phyloP scores from a whole-genome alignment of 371 early-diverging fungal genomes.

The Mortierella sp. region DNA sequence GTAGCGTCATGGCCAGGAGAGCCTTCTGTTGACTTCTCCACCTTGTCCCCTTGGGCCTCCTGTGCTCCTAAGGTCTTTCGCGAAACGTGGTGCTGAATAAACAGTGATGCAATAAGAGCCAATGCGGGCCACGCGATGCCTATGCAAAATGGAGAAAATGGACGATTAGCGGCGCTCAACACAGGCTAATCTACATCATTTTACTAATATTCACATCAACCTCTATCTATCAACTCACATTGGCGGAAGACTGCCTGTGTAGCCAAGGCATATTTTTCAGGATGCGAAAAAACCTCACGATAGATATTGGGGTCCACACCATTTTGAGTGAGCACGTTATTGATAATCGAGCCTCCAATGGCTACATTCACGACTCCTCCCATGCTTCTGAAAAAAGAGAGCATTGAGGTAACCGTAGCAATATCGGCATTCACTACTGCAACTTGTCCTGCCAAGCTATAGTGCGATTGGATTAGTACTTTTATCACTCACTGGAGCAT shows the following conservation, averaged over 20 bases:
- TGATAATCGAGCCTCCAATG: conserved; percentile 61
- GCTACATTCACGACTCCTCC: conserved; percentile 65
- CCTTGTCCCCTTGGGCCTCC: not conserved
- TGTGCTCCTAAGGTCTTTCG: conserved; percentile 55
- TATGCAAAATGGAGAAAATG: not conserved
- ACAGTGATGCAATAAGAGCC: conserved; percentile 60
- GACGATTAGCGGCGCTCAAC: not conserved
- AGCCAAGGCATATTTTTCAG: conserved; percentile 35
- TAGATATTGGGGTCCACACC: conserved; percentile 37
- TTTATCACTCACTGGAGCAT: no score
- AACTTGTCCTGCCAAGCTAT: conserved; percentile 68
- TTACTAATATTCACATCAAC: not conserved
- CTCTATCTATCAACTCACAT: conserved; percentile 21
- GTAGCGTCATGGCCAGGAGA: not conserved
- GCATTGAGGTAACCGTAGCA: conserved; percentile 71
- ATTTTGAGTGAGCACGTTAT: conserved; percentile 48
- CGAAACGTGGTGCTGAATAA: conserved; percentile 64
- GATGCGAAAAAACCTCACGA: conserved; percentile 13
- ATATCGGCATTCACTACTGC: conserved; percentile 63
- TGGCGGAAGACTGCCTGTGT: conserved; percentile 33
- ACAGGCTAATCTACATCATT: no score
- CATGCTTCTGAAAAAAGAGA: conserved; percentile 73
- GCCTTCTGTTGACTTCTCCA: not conserved
- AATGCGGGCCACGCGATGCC: conserved; percentile 49
- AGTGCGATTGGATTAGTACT: not conserved